Evolutionary conservation across 179 eudicot genomes (phyloP).

Genomic region (Carnegiea gigantea): DNA sequence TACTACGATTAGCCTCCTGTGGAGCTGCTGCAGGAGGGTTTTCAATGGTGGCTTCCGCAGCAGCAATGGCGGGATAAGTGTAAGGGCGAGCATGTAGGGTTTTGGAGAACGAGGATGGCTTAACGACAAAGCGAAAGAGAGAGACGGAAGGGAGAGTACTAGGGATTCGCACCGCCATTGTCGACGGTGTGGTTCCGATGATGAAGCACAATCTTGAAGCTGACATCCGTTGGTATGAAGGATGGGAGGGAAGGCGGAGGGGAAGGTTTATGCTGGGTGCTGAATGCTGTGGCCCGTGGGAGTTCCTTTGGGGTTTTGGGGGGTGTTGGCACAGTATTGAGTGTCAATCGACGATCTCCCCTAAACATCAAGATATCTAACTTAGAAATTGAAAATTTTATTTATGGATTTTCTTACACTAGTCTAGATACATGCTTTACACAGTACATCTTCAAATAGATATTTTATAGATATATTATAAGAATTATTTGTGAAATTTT

Average conservation of each 20-base stretch:
- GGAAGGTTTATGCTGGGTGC: no score
- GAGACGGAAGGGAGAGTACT: conserved; percentile 10
- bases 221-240: not conserved
- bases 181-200: not conserved
- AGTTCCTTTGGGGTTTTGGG: no score
- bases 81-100: conserved; percentile 1
- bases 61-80: not conserved
- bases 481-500: no score
- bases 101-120: not conserved
- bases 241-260: no score
- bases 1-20: not conserved
- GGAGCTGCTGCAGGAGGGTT: not conserved
- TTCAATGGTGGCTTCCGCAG: conserved; percentile 18
- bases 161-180: conserved; percentile 21
- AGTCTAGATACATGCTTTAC: accelerated
- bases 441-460: no score
- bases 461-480: no score
- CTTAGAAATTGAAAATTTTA: no score
- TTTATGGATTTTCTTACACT: no score
- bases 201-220: not conserved
- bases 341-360: no score
- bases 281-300: no score
- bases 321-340: no score
- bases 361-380: no score
- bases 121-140: conserved; percentile 8